Percentiles rank a stretch among this genome's conserved stretches.
Evolutionary conservation across 306 rosid species (phyloP).

Genomic region (Quercus suber): DNA sequence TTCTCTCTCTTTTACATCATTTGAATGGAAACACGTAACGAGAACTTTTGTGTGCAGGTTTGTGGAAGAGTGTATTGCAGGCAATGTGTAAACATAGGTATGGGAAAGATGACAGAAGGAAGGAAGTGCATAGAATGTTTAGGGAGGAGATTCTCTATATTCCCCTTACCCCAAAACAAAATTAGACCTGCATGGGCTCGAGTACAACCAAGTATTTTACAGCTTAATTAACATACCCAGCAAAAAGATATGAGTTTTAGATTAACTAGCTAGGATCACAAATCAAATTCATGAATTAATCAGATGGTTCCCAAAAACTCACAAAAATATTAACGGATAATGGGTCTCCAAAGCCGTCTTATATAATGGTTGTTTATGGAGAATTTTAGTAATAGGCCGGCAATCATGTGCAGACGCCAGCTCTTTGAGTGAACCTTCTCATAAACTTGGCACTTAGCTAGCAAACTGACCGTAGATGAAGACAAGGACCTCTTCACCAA

Average conservation of each 20-base stretch:
- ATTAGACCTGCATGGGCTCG: neutral
- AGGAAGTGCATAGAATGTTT: slow-evolving; percentile 80
- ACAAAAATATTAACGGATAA: neutral
- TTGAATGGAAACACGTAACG: neutral
- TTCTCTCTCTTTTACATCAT: neutral
- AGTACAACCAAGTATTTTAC: too few species aligned
- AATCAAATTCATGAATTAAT: neutral
- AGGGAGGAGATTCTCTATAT: slow-evolving; percentile 47
- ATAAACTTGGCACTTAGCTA: neutral
- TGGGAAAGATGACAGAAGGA: slow-evolving; percentile 92
- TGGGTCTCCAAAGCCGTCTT: neutral
- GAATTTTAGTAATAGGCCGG: neutral
- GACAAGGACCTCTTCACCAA: neutral
- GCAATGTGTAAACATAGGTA: slow-evolving; percentile 64
- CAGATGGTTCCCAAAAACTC: neutral
- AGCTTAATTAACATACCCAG: too few species aligned
- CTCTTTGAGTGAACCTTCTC: neutral
- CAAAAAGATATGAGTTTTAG: neutral
- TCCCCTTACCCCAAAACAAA: neutral
- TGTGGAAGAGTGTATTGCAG: slow-evolving; percentile 92
- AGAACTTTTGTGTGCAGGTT: slow-evolving; percentile 42
- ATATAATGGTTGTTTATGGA: neutral
- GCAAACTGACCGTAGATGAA: neutral
- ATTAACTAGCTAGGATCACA: neutral
- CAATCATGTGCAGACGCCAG: neutral